Evolutionary conservation across 2,329 filamentous ascomycete genomes (phyloP), one percentile per base, ranked within the genome.

Genomic region (Clarireedia monteithiana): DNA sequence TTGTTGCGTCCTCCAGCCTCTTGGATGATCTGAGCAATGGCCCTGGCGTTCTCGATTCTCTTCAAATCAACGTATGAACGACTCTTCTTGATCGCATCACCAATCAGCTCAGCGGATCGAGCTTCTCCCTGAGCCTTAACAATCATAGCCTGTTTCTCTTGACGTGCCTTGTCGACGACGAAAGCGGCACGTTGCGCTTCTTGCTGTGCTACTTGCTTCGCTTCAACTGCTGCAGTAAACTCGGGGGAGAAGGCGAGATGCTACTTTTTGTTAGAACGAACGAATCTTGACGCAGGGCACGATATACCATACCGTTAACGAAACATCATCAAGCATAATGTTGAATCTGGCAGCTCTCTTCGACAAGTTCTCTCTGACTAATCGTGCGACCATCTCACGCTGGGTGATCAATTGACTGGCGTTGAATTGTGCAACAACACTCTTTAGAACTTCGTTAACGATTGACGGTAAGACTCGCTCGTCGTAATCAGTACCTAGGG

Each of bases 61-160:
- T 95, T 89, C 70, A 99, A 82, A 75, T 97, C 94, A 62, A 99
- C 84, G 73, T 99, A 99, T 63, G 90, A 88, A 76, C 91, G 88
- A 78, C 82, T 95, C 87, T 97, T 99, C 89, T 97, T 99, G 84
- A 99, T 95, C 60, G 94, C 94, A 53, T 99, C 94, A 74, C 94
- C 94, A 68, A 99, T 96, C 62, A 99, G 85, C 76, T 99, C 91
- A 48, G 94, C 94, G 40, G 94, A 97, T 63, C 94, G 89, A 50
- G 94, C 94, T 77, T 99, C 94, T 90, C 94, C 94, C 84, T 97
- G 94, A 4, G 94, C 94, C 75, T 91, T 90, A 70, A 99, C 94
- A 55, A 99, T 91, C 78, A 91, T 96, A 67, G 94, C 94, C 77
- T 99, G 94, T 81, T 99, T 99, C 82, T 99, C 94, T 76, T 99